phyloP scores from a whole-genome alignment of 208 protist genomes.

The Trypanosoma cruzi region DNA sequence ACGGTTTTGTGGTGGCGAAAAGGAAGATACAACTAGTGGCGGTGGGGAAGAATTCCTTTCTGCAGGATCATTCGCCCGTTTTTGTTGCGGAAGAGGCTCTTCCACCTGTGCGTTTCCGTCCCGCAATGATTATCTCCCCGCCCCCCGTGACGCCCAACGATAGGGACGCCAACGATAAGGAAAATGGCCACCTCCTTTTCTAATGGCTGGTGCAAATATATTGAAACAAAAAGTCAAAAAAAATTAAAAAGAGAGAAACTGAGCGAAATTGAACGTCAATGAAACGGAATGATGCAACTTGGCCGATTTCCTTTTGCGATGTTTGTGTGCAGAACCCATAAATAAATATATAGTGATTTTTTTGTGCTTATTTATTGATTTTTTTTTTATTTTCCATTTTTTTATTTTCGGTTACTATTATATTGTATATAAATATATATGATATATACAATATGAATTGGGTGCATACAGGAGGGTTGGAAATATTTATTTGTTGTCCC shows the following conservation, averaged over 20 bases:
- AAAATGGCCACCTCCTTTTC: background rate
- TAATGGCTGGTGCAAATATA: background rate
- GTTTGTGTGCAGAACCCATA: no score
- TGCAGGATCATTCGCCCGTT: no score
- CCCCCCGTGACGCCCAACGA: constrained; percentile 6
- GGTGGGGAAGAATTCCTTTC: background rate
- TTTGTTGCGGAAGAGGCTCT: background rate
- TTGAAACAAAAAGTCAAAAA: background rate
- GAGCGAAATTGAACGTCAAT: background rate
- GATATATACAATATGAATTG: no score
- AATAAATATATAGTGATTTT: no score
- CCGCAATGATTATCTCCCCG: constrained; percentile 4
- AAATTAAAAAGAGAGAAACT: background rate
- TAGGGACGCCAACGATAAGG: background rate
- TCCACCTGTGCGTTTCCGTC: background rate
- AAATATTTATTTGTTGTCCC: no score
- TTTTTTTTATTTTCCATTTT: no score
- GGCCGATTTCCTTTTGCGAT: no score
- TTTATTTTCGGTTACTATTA: no score
- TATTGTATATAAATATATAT: no score
- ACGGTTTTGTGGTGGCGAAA: background rate
- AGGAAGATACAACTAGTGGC: background rate
- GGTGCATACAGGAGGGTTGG: no score
- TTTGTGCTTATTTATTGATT: no score
- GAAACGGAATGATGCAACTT: background rate